A percentile compares a stretch with the other conserved stretches of the same genome.
Evolutionary conservation across 2,329 filamentous ascomycete genomes (phyloP).

Genomic region (Camptophora hylomeconis): DNA sequence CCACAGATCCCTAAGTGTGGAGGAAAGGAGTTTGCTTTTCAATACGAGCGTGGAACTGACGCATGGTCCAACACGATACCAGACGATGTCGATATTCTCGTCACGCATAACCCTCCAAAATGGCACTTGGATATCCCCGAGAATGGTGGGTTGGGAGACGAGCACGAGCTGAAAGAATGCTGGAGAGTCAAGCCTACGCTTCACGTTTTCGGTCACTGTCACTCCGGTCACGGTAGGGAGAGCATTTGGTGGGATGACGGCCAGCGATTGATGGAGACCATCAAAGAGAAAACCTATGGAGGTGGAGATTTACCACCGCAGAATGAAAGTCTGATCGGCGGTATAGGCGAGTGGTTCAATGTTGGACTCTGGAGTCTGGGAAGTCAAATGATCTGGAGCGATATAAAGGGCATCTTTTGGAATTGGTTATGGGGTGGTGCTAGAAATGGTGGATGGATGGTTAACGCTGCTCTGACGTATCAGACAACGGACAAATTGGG

Average conservation of each 20-base stretch:
- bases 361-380: conserved; percentile 38
- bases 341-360: conserved; percentile 24
- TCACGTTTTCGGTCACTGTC: conserved; percentile 78
- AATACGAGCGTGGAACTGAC: conserved; percentile 53
- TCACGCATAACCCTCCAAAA: conserved; percentile 70
- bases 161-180: conserved; percentile 55
- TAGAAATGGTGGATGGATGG: conserved; percentile 38
- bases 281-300: conserved; percentile 30
- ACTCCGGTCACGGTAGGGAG: conserved; percentile 60
- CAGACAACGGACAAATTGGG: conserved; percentile 23
- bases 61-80: conserved; percentile 65
- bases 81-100: conserved; percentile 57
- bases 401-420: conserved; percentile 45
- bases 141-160: conserved; percentile 55
- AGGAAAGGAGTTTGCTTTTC: conserved; percentile 61
- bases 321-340: conserved; percentile 16
- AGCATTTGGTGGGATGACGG: conserved; percentile 61
- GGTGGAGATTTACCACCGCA: conserved; percentile 17
- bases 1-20: conserved; percentile 69
- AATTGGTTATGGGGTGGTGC: conserved; percentile 45
- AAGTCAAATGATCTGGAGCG: conserved; percentile 37
- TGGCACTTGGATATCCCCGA: conserved; percentile 45
- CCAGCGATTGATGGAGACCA: conserved; percentile 58
- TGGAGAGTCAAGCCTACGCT: conserved; percentile 62
- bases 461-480: conserved; percentile 48